Percentiles rank a stretch among this genome's conserved stretches.
Evolutionary conservation across 345 rosid genomes (phyloP).

Genomic region (Isatis tinctoria): DNA sequence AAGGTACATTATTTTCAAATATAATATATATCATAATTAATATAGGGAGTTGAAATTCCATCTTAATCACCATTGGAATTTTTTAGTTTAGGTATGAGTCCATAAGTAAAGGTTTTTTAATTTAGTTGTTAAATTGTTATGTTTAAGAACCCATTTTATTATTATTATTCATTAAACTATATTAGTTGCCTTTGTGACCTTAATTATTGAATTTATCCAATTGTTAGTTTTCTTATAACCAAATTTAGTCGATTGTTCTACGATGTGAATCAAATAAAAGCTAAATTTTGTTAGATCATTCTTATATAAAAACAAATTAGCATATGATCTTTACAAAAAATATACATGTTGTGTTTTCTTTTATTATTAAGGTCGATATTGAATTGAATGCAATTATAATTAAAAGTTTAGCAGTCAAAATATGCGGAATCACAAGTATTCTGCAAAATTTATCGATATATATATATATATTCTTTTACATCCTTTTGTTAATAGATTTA

Average conservation of each 20-base stretch:
- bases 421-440: not conserved
- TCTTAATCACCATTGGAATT: slow-evolving; percentile 15
- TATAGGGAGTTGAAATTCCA: slow-evolving; percentile 16
- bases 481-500: not conserved
- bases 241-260: too few relatives aligned
- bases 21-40: not conserved
- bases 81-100: slow-evolving; percentile 10
- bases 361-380: too few relatives aligned
- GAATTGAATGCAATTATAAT: too few relatives aligned
- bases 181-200: not conserved
- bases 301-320: too few relatives aligned
- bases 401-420: too few relatives aligned
- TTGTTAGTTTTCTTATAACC: not conserved
- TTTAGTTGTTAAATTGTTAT: slow-evolving; percentile 3
- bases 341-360: too few relatives aligned
- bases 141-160: not conserved
- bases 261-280: too few relatives aligned
- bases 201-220: not conserved
- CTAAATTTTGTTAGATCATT: too few relatives aligned
- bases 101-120: not conserved
- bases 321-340: too few relatives aligned
- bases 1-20: not conserved
- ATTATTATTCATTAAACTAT: not conserved
- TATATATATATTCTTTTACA: not conserved
- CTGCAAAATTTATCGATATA: too few relatives aligned